phyloP scores from a whole-genome alignment of 192 early-diverging fungal species.

The Mortierella antarctica region DNA sequence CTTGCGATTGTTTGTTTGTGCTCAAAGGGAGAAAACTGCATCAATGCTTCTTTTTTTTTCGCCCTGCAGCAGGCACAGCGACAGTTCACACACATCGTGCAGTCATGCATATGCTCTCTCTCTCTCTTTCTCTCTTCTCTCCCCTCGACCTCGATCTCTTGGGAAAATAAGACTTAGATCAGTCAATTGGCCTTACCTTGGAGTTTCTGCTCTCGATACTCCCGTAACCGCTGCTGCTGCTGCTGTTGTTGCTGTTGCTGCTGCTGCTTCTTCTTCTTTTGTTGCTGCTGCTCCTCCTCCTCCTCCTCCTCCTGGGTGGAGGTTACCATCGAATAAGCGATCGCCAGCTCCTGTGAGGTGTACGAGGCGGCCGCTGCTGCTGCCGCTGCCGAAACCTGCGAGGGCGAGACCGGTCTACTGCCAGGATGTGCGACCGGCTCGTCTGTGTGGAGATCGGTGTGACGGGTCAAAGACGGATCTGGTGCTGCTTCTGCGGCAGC shows the following conservation, averaged over 20 bases:
- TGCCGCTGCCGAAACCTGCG: constrained; percentile 5
- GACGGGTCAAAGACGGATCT: not conserved
- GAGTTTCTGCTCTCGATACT: not conserved
- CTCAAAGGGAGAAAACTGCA: no score
- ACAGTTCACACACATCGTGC: no score
- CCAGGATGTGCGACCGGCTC: not conserved
- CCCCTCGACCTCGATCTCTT: not conserved
- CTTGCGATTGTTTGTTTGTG: no score
- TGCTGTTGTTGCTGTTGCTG: constrained; percentile 3
- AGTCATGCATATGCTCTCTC: no score
- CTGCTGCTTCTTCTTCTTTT: not conserved
- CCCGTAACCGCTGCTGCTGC: not conserved
- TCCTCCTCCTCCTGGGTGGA: not conserved
- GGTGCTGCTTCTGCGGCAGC: constrained; percentile 2
- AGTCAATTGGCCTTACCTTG: not conserved
- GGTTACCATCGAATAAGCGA: constrained; percentile 46
- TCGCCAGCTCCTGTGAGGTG: constrained; percentile 32
- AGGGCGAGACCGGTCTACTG: not conserved
- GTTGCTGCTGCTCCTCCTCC: not conserved
- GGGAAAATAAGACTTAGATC: not conserved
- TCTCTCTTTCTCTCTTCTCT: no score
- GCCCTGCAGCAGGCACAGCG: no score
- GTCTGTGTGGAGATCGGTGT: not conserved
- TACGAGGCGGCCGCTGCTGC: constrained; percentile 29
- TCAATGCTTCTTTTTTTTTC: no score